These are phyloP conservation scores for Penicillium psychrosexuale DNA, from an alignment of 2,329 filamentous ascomycete species.

Conservation along the genomic window DNA sequence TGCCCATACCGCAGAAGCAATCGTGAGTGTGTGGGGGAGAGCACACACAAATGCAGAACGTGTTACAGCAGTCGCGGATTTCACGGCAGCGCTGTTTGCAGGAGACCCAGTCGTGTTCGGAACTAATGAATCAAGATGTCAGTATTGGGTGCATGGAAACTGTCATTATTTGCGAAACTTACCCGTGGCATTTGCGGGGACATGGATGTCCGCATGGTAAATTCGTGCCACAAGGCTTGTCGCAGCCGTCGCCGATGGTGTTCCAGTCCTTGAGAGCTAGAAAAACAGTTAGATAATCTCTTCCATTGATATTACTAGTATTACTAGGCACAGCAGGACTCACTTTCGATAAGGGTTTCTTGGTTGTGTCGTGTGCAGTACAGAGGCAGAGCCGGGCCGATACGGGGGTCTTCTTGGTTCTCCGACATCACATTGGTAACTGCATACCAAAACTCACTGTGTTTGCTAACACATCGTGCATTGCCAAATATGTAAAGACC, in stretches of 20 bases:
- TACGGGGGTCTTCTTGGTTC: conserved; percentile 27
- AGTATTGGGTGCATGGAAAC: background rate
- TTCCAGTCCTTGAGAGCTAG: conserved; percentile 47
- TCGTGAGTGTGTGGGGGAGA: background rate
- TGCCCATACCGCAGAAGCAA: background rate
- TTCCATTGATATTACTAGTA: too few species aligned
- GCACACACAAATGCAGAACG: background rate
- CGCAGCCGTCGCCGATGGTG: conserved; percentile 53
- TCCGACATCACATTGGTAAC: conserved; percentile 46
- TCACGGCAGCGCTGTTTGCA: background rate
- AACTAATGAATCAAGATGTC: background rate
- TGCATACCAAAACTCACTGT: conserved; percentile 51
- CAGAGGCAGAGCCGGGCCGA: conserved; percentile 58
- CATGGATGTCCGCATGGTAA: conserved; percentile 55
- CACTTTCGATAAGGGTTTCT: conserved; percentile 51
- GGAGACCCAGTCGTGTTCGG: background rate
- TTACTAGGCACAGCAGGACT: too few species aligned
- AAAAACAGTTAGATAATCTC: background rate
- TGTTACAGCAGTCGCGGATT: background rate
- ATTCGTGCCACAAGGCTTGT: conserved; percentile 43
- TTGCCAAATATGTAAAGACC: conserved; percentile 88
- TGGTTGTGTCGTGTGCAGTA: conserved; percentile 59
- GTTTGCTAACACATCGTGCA: conserved; percentile 50
- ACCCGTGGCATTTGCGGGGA: conserved; percentile 53
- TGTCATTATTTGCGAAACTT: conserved; percentile 9